A percentile compares a stretch with the other conserved stretches of the same genome.
Evolutionary conservation across 371 early-diverging fungal species (phyloP).

Genomic region (Lichtheimia ornata): DNA sequence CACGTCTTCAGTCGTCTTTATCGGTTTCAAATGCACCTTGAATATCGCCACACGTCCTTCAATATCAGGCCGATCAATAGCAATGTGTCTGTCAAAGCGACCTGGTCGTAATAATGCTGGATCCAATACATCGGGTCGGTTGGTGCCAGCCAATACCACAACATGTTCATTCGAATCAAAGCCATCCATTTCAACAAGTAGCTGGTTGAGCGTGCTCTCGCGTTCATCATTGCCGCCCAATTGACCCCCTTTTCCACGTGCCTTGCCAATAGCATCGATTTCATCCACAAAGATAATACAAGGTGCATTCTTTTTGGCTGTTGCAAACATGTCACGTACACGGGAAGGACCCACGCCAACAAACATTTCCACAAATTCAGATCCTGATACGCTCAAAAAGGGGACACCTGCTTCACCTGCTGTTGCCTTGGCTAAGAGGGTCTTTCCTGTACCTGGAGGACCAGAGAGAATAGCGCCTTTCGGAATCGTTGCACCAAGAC

Average conservation of each 20-base stretch:
- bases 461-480: constrained; percentile 97
- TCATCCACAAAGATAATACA: constrained; percentile 99
- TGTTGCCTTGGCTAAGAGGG: constrained; percentile 97
- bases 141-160: constrained; percentile 93
- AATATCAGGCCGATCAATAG: constrained; percentile 96
- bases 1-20: constrained; percentile 65
- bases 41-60: constrained; percentile 94
- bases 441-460: constrained; percentile 99
- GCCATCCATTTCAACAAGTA: constrained; percentile 99
- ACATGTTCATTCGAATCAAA: constrained; percentile 91
- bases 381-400: constrained; percentile 97
- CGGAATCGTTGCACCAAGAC: constrained; percentile 99
- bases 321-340: constrained; percentile 96
- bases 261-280: constrained; percentile 99
- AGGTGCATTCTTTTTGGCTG: constrained; percentile 96
- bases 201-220: constrained; percentile 96
- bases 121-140: constrained; percentile 91
- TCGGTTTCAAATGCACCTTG: constrained; percentile 93
- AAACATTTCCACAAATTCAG: constrained; percentile 99
- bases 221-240: constrained; percentile 97
- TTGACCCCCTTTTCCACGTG: constrained; percentile 90
- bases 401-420: constrained; percentile 99
- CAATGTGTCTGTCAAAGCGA: constrained; percentile 98
- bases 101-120: constrained; percentile 95
- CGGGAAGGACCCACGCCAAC: constrained; percentile 98